These are phyloP conservation scores for Penicillium odoratum DNA, from an alignment of 495 filamentous ascomycete species.

Conservation along the genomic window DNA sequence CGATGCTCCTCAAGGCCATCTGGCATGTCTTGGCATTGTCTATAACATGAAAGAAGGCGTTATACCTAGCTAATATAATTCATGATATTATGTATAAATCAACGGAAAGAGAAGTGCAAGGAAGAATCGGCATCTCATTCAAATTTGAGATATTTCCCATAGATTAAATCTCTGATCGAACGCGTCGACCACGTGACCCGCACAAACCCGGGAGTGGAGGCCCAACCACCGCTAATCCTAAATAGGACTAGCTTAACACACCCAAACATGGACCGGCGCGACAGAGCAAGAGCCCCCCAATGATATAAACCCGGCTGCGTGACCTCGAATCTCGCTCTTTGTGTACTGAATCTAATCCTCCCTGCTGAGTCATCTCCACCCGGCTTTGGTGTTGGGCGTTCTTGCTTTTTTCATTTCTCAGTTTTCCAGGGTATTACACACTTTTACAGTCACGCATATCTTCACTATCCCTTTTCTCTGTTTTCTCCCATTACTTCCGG, in stretches of 20 bases:
- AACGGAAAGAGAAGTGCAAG: not conserved
- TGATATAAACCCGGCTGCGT: constrained; percentile 55
- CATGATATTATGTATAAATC: not conserved
- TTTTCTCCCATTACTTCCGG: constrained; percentile 19
- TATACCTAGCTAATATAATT: not conserved
- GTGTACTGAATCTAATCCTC: constrained; percentile 32
- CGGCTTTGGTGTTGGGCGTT: constrained; percentile 25
- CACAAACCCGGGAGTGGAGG: constrained; percentile 39
- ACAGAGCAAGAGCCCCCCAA: constrained; percentile 45
- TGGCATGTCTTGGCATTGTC: constrained; percentile 46
- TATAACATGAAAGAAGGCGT: not conserved
- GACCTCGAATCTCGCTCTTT: constrained; percentile 43
- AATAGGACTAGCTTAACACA: constrained; percentile 32
- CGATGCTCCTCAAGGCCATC: constrained; percentile 33
- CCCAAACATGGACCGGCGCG: constrained; percentile 49
- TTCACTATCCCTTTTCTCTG: constrained; percentile 15
- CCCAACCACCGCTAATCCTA: constrained; percentile 27
- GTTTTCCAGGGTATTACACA: constrained; percentile 7
- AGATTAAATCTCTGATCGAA: constrained; percentile 13
- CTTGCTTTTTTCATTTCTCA: constrained; percentile 12
- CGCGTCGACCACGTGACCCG: constrained; percentile 37
- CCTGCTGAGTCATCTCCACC: constrained; percentile 29
- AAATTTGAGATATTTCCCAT: not conserved
- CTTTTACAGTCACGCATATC: constrained; percentile 17
- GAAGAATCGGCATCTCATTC: not conserved